Conservation (phyloP, 1,284 basidiomycete species). For the Austroboletus novae-zelandiae region DNA sequence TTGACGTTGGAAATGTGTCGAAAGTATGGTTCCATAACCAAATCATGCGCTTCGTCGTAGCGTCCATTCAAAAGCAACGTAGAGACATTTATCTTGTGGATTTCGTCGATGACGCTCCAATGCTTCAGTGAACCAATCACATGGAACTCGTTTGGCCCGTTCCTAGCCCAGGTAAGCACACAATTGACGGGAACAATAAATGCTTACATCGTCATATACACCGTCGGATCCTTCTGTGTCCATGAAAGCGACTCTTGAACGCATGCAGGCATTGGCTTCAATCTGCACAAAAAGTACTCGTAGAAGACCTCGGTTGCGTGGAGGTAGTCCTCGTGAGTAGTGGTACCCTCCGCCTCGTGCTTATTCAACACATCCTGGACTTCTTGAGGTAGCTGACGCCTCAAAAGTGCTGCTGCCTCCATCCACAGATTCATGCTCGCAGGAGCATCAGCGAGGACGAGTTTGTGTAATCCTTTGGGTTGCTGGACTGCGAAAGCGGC, state of each 20-base stretch:
- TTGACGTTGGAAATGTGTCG: constrained; percentile 41
- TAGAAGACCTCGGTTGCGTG: constrained; percentile 45
- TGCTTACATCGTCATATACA: constrained; percentile 46
- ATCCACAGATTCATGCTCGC: constrained; percentile 42
- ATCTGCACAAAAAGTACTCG: constrained; percentile 42
- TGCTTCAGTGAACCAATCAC: constrained; percentile 47
- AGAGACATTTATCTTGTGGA: constrained; percentile 44
- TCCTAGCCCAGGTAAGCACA: constrained; percentile 33
- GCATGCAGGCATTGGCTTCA: constrained; percentile 44
- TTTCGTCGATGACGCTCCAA: constrained; percentile 45
- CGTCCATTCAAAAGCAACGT: constrained; percentile 53
- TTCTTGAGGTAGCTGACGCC: constrained; percentile 40
- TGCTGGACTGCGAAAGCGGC: constrained; percentile 36
- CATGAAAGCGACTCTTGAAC: constrained; percentile 27
- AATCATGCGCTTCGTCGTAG: constrained; percentile 51
- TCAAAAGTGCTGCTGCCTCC: constrained; percentile 33
- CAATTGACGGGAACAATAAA: neutral
- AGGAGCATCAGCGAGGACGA: constrained; percentile 40
- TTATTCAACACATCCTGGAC: constrained; percentile 43
- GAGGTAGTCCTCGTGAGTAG: constrained; percentile 43
- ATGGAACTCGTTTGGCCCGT: constrained; percentile 51
- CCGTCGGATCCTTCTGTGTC: constrained; percentile 45
- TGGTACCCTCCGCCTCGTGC: constrained; percentile 48
- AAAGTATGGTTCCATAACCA: constrained; percentile 44
- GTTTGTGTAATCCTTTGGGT: constrained; percentile 40